Percentiles rank a stretch among this genome's conserved stretches.
Conservation (phyloP, 805 yeast genomes). For the Lipomyces sp. region DNA sequence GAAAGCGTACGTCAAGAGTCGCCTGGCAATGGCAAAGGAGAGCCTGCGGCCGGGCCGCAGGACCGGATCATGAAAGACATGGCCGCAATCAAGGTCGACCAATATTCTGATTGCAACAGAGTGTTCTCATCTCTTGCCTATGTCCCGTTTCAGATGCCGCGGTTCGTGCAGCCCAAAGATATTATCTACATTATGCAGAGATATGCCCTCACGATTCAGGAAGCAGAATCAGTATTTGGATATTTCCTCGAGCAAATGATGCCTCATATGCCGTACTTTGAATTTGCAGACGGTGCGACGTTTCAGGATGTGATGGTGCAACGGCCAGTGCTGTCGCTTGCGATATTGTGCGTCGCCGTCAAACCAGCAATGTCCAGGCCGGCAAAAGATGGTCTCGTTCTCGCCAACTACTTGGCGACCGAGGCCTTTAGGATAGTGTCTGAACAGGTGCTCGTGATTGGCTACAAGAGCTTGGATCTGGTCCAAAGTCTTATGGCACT, state of each 20-base stretch:
- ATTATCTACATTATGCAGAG: neutral
- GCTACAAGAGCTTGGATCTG: constrained; percentile 67
- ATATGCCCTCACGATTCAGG: neutral
- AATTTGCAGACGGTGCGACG: neutral
- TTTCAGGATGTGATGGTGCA: neutral
- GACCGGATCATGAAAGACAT: neutral
- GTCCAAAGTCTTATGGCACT: constrained; percentile 59
- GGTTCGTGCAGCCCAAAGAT: constrained; percentile 5
- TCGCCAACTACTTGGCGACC: constrained; percentile 44
- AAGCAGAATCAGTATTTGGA: neutral
- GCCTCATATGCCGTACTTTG: constrained; percentile 1
- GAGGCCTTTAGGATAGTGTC: constrained; percentile 50
- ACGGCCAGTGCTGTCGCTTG: constrained; percentile 5
- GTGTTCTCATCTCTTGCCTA: too few relatives aligned
- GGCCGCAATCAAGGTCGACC: neutral
- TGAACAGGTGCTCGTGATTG: constrained; percentile 62
- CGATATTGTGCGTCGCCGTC: neutral
- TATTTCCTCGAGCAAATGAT: neutral
- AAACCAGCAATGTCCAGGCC: neutral
- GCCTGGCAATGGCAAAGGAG: neutral
- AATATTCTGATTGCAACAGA: too few relatives aligned
- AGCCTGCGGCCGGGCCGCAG: neutral
- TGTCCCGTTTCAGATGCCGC: too few relatives aligned
- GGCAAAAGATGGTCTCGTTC: neutral
- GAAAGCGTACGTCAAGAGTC: neutral